A percentile compares a stretch with the other conserved stretches of the same genome.
Conservation (phyloP, 2,329 filamentous ascomycete species). For the Claviceps digitariae region DNA sequence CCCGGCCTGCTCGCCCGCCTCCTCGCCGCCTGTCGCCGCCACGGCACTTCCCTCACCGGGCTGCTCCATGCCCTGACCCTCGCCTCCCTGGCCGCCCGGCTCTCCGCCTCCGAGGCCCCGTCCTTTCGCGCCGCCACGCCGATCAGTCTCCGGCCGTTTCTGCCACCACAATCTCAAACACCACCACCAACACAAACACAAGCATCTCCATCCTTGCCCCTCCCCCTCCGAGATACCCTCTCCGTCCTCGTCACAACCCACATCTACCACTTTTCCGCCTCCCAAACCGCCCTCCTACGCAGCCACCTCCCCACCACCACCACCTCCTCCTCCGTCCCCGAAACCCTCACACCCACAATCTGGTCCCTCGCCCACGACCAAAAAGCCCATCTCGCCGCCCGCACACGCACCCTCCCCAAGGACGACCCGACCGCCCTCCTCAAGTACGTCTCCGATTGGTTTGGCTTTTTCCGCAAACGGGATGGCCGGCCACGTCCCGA, state of each 20-base stretch:
- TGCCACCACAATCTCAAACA: conserved; percentile 9
- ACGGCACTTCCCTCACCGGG: conserved; percentile 32
- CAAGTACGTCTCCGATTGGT: conserved; percentile 29
- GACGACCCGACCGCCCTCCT: conserved; percentile 32
- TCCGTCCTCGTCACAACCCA: conserved; percentile 27
- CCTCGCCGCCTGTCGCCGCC: conserved; percentile 25
- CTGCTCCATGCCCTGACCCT: conserved; percentile 33
- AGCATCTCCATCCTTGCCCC: conserved; percentile 9
- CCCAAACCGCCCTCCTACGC: conserved; percentile 12
- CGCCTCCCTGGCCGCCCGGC: conserved; percentile 23
- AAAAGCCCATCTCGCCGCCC: conserved; percentile 21
- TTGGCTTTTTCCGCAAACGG: conserved; percentile 24
- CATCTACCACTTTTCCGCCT: conserved; percentile 16
- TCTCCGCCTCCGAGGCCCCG: conserved; percentile 19
- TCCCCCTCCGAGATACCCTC: conserved; percentile 16
- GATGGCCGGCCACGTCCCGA: conserved; percentile 27
- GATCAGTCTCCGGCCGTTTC: conserved; percentile 30
- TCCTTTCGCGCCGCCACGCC: conserved; percentile 27
- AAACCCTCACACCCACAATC: conserved; percentile 17
- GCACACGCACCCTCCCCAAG: conserved; percentile 20
- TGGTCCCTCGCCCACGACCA: conserved; percentile 28
- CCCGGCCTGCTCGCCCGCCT: conserved; percentile 15
- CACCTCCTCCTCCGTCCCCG: not conserved
- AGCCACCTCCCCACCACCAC: conserved; percentile 4
- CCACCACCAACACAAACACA: no score